Evolutionary conservation across 2,329 filamentous ascomycete genomes (phyloP), one percentile per base, ranked within the genome.

Genomic region (Curvularia sp.): DNA sequence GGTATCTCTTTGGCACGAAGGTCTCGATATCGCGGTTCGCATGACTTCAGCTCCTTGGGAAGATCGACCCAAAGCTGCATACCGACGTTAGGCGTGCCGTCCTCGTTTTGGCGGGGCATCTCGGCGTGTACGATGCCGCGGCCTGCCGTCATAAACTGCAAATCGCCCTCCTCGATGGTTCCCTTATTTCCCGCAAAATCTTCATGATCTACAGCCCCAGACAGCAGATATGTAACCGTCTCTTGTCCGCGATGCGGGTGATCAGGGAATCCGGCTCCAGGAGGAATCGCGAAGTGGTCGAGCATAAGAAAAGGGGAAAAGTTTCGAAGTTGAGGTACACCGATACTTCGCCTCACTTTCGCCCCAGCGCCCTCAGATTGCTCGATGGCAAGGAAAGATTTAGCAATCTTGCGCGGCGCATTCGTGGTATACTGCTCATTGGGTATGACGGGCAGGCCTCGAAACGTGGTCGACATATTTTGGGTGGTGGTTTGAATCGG

Each of bases 121-220:
- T 98, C 94, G 38, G 93, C 92, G 78, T 98, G 95, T 77, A 97
- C 90, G 70, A 98, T 96, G 42, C 94, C 94, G 20, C 85, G 83
- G 4, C 94, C 94, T 0, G 94, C 94, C 0, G 94, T 97, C 95
- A 98, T 98, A 83, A 98, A 98, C 75, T 98, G 94, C 48, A 98
- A 80, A 75, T 97, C 94, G n/a, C 94, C 94, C 0, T 90, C 80
- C 60, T 89, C 84, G 67, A 98, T 92, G 3, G 90, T 95, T 57
- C 94, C 95, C 49, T 85, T 85, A 80, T 95, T 89, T 12, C 93
- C 93, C 2, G 91, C 89, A 68, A 97, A 97, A 77, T 97, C 93
- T 80, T 97, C 93, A 73, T 97, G 93, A 79, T 97, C 92, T 58
- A 96, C 88, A 3, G 86, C 91, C 64, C 94, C 94, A 13, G 85